A percentile compares a stretch with the other conserved stretches of the same genome.
Conservation (phyloP, 2,329 filamentous ascomycete species). For the Fusarium torulosum region DNA sequence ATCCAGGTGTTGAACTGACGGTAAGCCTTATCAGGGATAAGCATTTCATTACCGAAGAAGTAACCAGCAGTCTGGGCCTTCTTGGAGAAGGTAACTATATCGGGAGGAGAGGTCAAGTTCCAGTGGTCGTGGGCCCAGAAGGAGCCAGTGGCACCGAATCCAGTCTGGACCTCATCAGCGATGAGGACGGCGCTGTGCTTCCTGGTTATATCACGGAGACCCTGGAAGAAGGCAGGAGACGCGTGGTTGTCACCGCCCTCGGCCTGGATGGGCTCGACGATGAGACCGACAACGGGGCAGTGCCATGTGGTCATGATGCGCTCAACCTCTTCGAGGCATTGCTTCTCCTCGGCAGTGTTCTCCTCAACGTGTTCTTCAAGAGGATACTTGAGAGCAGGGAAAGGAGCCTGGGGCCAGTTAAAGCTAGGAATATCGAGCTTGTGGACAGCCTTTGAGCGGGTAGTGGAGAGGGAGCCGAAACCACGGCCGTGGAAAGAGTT, state of each 20-base stretch:
- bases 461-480: slow-evolving; percentile 82
- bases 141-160: slow-evolving; percentile 83
- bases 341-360: slow-evolving; percentile 79
- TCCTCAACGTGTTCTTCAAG: slow-evolving; percentile 76
- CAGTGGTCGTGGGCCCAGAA: slow-evolving; percentile 93
- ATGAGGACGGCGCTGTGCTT: slow-evolving; percentile 79
- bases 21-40: slow-evolving; percentile 84
- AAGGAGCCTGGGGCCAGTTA: slow-evolving; percentile 86
- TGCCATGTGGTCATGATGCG: slow-evolving; percentile 74
- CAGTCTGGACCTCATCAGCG: slow-evolving; percentile 87
- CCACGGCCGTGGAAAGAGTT: too few relatives aligned
- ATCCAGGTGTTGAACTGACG: slow-evolving; percentile 92
- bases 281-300: slow-evolving; percentile 77
- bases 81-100: slow-evolving; percentile 89
- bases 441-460: slow-evolving; percentile 85
- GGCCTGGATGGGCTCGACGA: slow-evolving; percentile 85
- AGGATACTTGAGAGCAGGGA: slow-evolving; percentile 82
- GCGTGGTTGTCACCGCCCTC: slow-evolving; percentile 89
- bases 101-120: slow-evolving; percentile 77
- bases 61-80: slow-evolving; percentile 88
- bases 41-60: slow-evolving; percentile 80
- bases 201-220: slow-evolving; percentile 77
- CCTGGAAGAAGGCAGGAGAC: slow-evolving; percentile 81
- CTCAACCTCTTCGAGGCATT: slow-evolving; percentile 80
- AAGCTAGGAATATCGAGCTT: slow-evolving; percentile 91